Base-by-base conservation (phyloP, 495 filamentous ascomycete genomes). In the Hyaloscypha bicolor region DNA sequence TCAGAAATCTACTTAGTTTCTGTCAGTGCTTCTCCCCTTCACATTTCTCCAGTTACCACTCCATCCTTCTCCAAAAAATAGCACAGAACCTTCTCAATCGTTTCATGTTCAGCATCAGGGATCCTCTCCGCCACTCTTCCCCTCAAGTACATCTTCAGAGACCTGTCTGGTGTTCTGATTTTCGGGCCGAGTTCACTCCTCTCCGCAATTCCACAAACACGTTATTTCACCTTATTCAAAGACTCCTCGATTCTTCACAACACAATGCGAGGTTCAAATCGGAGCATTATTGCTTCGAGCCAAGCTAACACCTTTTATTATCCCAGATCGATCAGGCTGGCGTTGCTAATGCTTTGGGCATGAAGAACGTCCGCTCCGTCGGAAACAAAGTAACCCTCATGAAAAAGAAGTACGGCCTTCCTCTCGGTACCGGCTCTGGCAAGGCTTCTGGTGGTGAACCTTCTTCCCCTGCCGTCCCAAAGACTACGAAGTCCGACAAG, bases 351-450 rank as follows among this genome's bases (percentile, higher is more conserved):
- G 72, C 69, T 1, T 55, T 79, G 2, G 73, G 71, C 1, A 77
- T 78, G 66, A 71, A 53, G 52, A 81, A 80, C 64, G 55, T 63
- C 14, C 64, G 59, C 9, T 80, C 78, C 0, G 73, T 72, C 37
- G 75, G 65, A 4, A 81, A 80, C 55, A 66, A 73, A 0, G 75
- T 77, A 55, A 51, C 73, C n/a, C 3, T 33, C 0, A 14, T 80
- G 12, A 72, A 73, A 35, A 78, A 77, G 62, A 70, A 71, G 14
- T 71, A 77, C 53, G 63, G 65, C 16, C 57, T 80, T 55, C 66
- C 68, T 3, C 48, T 78, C 12, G 69, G 74, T 22, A 66, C 39
- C 12, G 57, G 22, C 53, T 39, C 14, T 22, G 29, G 6, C 30
- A 73, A 57, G 32, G 33, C 30, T 25, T 8, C n/a, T 60, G 32